Percentiles rank a stretch among this genome's conserved stretches.
Evolutionary conservation across 1,139 yeast genomes (phyloP).

Genomic region (Scheffersomyces parashehatae): DNA sequence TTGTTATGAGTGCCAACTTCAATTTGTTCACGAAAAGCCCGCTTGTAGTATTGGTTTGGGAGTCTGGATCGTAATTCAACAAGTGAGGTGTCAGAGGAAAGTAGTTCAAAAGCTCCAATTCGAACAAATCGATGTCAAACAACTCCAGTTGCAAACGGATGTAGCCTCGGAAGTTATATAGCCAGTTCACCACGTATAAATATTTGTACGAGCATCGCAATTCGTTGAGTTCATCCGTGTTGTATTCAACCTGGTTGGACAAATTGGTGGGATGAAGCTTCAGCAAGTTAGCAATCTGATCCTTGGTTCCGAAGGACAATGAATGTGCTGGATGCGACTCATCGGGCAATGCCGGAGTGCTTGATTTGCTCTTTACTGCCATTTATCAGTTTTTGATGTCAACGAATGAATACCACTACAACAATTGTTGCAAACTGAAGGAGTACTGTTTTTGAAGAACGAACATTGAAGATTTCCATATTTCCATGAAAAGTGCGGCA

Average conservation of each 20-base stretch:
- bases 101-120: slow-evolving; percentile 50
- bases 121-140: slow-evolving; percentile 57
- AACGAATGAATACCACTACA: too few species aligned
- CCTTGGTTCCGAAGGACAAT: slow-evolving; percentile 26
- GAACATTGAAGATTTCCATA: too few species aligned
- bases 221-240: slow-evolving; percentile 12
- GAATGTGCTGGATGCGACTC: slow-evolving; percentile 21
- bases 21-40: slow-evolving; percentile 40
- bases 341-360: slow-evolving; percentile 9
- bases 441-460: too few species aligned
- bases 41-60: background rate
- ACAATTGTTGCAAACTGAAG: too few species aligned
- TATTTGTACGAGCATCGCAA: slow-evolving; percentile 36
- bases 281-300: slow-evolving; percentile 25
- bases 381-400: slow-evolving; percentile 1
- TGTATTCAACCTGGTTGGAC: slow-evolving; percentile 21
- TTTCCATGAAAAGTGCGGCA: too few species aligned
- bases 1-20: slow-evolving; percentile 41
- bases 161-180: slow-evolving; percentile 45
- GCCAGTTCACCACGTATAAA: slow-evolving; percentile 53
- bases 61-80: slow-evolving; percentile 6
- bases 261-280: slow-evolving; percentile 31
- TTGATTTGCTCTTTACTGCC: slow-evolving; percentile 15
- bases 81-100: slow-evolving; percentile 9
- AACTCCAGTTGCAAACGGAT: slow-evolving; percentile 45